Conservation (phyloP, 176 grass and related monocot species). For the Zoysia pacifica region DNA sequence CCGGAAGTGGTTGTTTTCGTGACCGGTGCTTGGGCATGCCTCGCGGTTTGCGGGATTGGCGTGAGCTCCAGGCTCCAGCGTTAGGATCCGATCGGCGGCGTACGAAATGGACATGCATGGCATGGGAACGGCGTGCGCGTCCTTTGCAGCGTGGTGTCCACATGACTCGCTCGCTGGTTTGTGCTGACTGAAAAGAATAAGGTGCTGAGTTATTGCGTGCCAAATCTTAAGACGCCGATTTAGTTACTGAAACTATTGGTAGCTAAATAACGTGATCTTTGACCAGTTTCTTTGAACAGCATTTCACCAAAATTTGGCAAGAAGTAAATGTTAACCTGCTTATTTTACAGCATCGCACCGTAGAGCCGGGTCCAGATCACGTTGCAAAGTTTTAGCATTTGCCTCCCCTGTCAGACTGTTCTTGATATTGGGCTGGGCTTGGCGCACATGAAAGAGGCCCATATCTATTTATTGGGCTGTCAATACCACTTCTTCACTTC, state of each 20-base stretch:
- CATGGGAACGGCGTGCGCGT: conserved; percentile 34
- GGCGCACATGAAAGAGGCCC: neutral
- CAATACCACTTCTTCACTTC: neutral
- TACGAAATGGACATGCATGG: conserved; percentile 15
- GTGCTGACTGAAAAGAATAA: neutral
- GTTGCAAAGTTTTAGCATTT: too few relatives aligned
- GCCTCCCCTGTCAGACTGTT: neutral
- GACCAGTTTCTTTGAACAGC: neutral
- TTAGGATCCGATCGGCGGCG: conserved; percentile 37
- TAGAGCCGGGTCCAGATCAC: too few relatives aligned
- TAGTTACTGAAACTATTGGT: neutral
- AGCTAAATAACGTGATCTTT: neutral
- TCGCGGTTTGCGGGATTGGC: too few relatives aligned
- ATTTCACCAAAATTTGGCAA: neutral
- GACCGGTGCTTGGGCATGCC: neutral
- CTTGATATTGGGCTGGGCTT: neutral
- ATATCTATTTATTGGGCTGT: neutral
- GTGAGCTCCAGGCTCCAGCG: conserved; percentile 11
- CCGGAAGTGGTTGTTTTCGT: neutral
- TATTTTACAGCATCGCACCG: neutral
- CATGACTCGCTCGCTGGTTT: neutral
- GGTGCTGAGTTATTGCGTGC: neutral
- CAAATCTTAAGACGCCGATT: neutral
- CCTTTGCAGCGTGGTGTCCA: conserved; percentile 4
- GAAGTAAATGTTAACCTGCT: neutral